Conservation (phyloP, 2,329 filamentous ascomycete genomes). For the Epichloe typhina region DNA sequence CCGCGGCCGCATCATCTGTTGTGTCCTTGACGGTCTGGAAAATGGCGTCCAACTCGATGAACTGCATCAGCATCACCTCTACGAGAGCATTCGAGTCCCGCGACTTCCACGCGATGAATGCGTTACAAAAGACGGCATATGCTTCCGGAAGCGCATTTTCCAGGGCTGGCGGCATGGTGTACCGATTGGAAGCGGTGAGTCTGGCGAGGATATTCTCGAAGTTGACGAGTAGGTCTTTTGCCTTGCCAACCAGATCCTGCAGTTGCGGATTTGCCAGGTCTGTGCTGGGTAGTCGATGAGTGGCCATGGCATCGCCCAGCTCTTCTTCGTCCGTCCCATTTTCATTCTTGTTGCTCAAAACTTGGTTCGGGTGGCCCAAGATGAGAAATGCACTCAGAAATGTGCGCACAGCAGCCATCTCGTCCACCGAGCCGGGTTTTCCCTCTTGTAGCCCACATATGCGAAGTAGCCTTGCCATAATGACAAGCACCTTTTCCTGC, state of each 20-base stretch:
- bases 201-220: slow-evolving; percentile 63
- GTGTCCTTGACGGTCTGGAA: slow-evolving; percentile 73
- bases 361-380: slow-evolving; percentile 63
- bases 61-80: slow-evolving; percentile 76
- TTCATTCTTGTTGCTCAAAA: slow-evolving; percentile 62
- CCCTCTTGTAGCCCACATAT: slow-evolving; percentile 59
- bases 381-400: slow-evolving; percentile 74
- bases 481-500: slow-evolving; percentile 50
- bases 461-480: slow-evolving; percentile 53
- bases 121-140: slow-evolving; percentile 63
- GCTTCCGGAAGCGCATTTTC: slow-evolving; percentile 51
- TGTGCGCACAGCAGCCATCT: slow-evolving; percentile 59
- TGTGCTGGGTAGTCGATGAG: slow-evolving; percentile 21
- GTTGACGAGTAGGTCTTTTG: slow-evolving; percentile 61
- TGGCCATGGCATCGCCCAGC: slow-evolving; percentile 27
- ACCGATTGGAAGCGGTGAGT: slow-evolving; percentile 52
- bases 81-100: slow-evolving; percentile 65
- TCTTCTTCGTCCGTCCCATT: slow-evolving; percentile 37
- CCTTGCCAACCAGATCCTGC: slow-evolving; percentile 64
- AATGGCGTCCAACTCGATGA: slow-evolving; percentile 72
- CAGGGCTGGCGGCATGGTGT: slow-evolving; percentile 49
- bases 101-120: slow-evolving; percentile 75
- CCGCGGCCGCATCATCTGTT: slow-evolving; percentile 57
- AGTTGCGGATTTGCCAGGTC: slow-evolving; percentile 48
- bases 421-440: slow-evolving; percentile 46